Evolutionary conservation across 192 early-diverging fungal genomes (phyloP).

Genomic region (Backusella liffmaniae): DNA sequence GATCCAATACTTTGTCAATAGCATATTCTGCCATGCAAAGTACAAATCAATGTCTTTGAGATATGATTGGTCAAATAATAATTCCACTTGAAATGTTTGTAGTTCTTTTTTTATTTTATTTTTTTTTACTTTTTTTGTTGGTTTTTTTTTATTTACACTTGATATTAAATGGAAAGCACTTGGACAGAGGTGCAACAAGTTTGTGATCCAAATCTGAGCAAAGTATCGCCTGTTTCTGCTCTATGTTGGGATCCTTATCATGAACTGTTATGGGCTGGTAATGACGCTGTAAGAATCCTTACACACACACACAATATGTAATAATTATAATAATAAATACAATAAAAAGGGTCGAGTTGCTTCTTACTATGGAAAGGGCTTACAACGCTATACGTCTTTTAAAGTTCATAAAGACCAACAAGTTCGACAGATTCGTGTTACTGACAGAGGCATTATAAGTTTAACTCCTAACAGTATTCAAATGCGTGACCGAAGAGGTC

Average conservation of each 20-base stretch:
- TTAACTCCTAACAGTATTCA: conserved; percentile 62
- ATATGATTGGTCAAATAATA: too few species aligned
- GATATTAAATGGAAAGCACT: conserved; percentile 25
- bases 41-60: too few species aligned
- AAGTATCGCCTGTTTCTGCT: conserved; percentile 41
- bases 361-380: conserved; percentile 56
- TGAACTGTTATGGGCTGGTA: conserved; percentile 86
- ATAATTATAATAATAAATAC: conserved; percentile 1
- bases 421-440: conserved; percentile 63
- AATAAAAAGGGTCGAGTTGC: conserved; percentile 62
- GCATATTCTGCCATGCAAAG: too few species aligned
- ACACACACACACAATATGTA: not conserved
- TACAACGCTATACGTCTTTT: conserved; percentile 74
- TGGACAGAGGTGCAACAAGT: conserved; percentile 39
- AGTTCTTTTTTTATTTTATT: not conserved
- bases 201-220: conserved; percentile 30
- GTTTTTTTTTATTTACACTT: not conserved
- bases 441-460: conserved; percentile 63
- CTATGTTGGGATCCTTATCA: conserved; percentile 68
- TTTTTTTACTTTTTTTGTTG: not conserved
- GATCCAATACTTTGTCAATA: too few species aligned
- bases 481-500: conserved; percentile 54
- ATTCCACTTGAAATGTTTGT: too few species aligned
- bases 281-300: conserved; percentile 64
- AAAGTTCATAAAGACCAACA: conserved; percentile 59